phyloP scores from a whole-genome alignment of 1,284 basidiomycete species.

The Bondarzewia mesenterica region DNA sequence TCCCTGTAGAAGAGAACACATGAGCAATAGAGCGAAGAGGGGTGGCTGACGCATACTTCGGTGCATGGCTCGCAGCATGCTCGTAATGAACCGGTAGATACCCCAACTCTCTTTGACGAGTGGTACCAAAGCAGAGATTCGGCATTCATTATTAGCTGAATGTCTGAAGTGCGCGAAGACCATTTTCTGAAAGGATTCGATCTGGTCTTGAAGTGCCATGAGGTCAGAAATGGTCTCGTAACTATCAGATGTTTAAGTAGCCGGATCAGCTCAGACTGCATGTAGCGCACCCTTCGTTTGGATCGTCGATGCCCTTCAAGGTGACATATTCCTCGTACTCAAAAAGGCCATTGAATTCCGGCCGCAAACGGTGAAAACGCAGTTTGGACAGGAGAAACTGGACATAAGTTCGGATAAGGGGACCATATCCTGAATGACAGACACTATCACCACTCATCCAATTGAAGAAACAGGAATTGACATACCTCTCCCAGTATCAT shows the following conservation, averaged over 20 bases:
- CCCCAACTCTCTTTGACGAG: conserved; percentile 97
- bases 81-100: conserved; percentile 95
- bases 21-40: background rate
- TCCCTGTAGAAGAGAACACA: conserved; percentile 43
- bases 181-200: conserved; percentile 95
- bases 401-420: conserved; percentile 90
- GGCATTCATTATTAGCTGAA: conserved; percentile 90
- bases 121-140: conserved; percentile 88
- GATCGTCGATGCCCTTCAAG: conserved; percentile 93
- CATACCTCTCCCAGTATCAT: conserved; percentile 72
- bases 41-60: conserved; percentile 52
- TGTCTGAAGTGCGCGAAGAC: conserved; percentile 89
- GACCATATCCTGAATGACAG: conserved; percentile 67
- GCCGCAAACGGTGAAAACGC: conserved; percentile 86
- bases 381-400: conserved; percentile 93
- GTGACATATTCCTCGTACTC: conserved; percentile 97
- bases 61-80: conserved; percentile 94
- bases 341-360: conserved; percentile 94
- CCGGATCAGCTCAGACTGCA: background rate
- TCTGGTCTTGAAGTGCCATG: conserved; percentile 94
- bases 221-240: conserved; percentile 95
- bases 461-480: conserved; percentile 1
- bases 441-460: conserved; percentile 1
- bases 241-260: conserved; percentile 32
- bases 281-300: conserved; percentile 83